Percentiles rank a stretch among this genome's conserved stretches.
These are phyloP conservation scores for Fusarium euwallaceae DNA, from an alignment of 2,329 filamentous ascomycete species.

Conservation along the genomic window DNA sequence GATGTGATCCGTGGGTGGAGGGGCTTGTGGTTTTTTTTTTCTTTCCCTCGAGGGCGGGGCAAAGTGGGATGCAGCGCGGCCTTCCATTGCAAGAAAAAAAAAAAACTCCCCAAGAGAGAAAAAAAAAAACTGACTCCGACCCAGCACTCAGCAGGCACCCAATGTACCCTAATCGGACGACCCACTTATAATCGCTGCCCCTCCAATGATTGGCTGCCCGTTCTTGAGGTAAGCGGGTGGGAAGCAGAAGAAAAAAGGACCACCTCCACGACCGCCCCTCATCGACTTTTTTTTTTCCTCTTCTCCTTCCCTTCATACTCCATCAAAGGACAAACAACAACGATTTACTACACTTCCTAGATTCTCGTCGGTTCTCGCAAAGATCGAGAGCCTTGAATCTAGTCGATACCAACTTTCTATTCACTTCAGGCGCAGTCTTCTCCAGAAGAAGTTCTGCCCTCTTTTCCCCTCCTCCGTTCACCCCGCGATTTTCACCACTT, in stretches of 20 bases:
- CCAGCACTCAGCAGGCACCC: slow-evolving; percentile 17
- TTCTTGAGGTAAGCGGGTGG: slow-evolving; percentile 49
- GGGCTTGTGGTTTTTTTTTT: slow-evolving; percentile 15
- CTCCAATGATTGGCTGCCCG: slow-evolving; percentile 42
- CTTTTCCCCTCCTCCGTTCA: slow-evolving; percentile 51
- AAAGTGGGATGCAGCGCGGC: slow-evolving; percentile 9
- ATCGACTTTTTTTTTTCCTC: slow-evolving; percentile 57
- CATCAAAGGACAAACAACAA: slow-evolving; percentile 50
- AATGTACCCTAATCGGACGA: slow-evolving; percentile 47
- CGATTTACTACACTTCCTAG: slow-evolving; percentile 56
- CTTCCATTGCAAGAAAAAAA: not conserved
- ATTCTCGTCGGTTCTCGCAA: slow-evolving; percentile 56
- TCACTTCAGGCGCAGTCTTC: slow-evolving; percentile 51
- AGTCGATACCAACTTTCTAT: slow-evolving; percentile 53
- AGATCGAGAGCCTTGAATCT: slow-evolving; percentile 62
- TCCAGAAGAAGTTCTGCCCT: slow-evolving; percentile 52
- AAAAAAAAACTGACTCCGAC: slow-evolving; percentile 8
- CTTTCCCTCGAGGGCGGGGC: slow-evolving; percentile 3
- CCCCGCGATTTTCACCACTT: slow-evolving; percentile 57
- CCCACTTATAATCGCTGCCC: slow-evolving; percentile 33
- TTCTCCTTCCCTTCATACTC: slow-evolving; percentile 49
- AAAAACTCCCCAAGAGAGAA: slow-evolving; percentile 27
- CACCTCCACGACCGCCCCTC: slow-evolving; percentile 55
- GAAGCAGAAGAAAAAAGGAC: slow-evolving; percentile 52
- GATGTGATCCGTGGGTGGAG: slow-evolving; percentile 25